phyloP scores from a whole-genome alignment of 2,329 filamentous ascomycete genomes.

The Calonectria hawksworthii region DNA sequence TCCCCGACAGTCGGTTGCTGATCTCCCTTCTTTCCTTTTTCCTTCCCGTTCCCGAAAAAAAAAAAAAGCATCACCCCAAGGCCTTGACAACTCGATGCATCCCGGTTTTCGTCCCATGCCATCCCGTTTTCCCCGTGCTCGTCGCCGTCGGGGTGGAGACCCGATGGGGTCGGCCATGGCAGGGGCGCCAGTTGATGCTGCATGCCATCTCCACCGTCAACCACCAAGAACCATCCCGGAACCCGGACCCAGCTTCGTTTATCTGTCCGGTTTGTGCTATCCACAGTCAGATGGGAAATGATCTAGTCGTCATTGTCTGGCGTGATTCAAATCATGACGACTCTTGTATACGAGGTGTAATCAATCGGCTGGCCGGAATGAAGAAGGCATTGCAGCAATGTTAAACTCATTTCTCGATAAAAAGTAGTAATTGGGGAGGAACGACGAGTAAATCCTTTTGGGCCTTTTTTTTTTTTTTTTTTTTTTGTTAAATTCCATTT shows the following conservation, averaged over 20 bases:
- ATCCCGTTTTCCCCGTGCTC: slow-evolving; percentile 5
- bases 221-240: background rate
- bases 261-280: background rate
- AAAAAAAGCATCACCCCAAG: background rate
- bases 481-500: background rate
- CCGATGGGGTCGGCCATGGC: background rate
- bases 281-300: background rate
- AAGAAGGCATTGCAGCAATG: background rate
- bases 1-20: background rate
- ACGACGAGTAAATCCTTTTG: no score
- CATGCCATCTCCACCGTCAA: background rate
- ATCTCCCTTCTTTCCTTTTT: background rate
- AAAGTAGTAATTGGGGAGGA: no score
- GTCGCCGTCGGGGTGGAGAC: slow-evolving; percentile 7
- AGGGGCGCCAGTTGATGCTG: background rate
- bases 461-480: background rate
- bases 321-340: background rate
- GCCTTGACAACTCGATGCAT: background rate
- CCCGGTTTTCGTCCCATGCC: slow-evolving; percentile 8
- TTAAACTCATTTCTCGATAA: background rate
- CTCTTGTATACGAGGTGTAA: background rate
- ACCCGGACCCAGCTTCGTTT: background rate
- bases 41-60: background rate
- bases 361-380: background rate
- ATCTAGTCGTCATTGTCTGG: background rate